phyloP scores from a whole-genome alignment of 495 filamentous ascomycete genomes.

The Clavariopsis aquatica region DNA sequence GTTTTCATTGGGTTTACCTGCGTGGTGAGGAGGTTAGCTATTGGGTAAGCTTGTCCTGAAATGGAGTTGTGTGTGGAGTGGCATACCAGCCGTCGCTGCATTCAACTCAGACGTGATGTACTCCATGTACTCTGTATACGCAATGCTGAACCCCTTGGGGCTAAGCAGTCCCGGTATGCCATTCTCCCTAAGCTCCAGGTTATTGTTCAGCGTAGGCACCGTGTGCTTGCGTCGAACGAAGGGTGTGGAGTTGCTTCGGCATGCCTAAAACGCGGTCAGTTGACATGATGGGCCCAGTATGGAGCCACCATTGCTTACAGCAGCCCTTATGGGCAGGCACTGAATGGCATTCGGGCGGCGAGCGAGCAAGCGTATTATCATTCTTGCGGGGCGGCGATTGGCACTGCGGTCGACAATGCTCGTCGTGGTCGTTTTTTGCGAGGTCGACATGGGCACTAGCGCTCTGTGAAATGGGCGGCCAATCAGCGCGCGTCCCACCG shows the following conservation, averaged over 20 bases:
- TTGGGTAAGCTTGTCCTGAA: neutral
- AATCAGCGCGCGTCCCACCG: constrained; percentile 25
- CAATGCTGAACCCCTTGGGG: constrained; percentile 63
- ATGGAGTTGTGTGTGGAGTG: neutral
- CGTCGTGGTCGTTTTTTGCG: constrained; percentile 5
- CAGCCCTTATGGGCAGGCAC: constrained; percentile 41
- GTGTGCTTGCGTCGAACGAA: constrained; percentile 51
- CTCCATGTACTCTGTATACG: constrained; percentile 82
- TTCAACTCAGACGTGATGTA: constrained; percentile 75
- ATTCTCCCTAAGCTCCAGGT: constrained; percentile 53
- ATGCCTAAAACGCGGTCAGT: constrained; percentile 25
- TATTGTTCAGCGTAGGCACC: constrained; percentile 61
- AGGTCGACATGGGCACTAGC: constrained; percentile 4
- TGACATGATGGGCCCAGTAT: neutral
- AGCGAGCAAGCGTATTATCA: constrained; percentile 56
- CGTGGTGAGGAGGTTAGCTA: neutral
- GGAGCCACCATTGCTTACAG: constrained; percentile 25
- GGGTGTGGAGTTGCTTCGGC: constrained; percentile 30
- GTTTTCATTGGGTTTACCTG: constrained; percentile 46
- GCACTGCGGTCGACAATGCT: neutral
- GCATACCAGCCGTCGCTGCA: constrained; percentile 67
- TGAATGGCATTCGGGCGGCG: constrained; percentile 57
- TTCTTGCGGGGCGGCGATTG: constrained; percentile 27
- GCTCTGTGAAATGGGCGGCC: constrained; percentile 12
- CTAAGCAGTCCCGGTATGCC: constrained; percentile 71